A percentile compares a stretch with the other conserved stretches of the same genome.
Evolutionary conservation across 2,329 filamentous ascomycete genomes (phyloP).

Genomic region (Hymenoscyphus albidus): DNA sequence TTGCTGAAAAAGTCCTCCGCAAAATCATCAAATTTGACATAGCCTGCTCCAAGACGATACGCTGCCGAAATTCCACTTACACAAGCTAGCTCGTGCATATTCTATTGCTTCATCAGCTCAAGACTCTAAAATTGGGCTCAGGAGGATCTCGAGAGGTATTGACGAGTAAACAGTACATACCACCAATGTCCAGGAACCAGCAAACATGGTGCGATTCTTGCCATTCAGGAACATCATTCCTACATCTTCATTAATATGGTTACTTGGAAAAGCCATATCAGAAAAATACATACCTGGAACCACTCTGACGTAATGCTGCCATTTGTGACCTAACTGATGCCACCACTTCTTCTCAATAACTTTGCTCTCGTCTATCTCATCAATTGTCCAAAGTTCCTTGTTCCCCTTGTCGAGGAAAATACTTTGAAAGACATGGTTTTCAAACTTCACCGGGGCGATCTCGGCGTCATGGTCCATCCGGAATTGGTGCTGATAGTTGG

Average conservation of each 20-base stretch:
- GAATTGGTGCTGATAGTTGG: constrained; percentile 72
- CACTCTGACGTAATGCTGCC: constrained; percentile 59
- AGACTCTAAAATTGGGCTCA: background rate
- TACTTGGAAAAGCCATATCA: background rate
- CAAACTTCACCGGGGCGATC: constrained; percentile 33
- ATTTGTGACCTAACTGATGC: constrained; percentile 58
- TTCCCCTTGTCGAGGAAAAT: constrained; percentile 61
- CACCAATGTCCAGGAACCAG: constrained; percentile 32
- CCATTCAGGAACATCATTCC: constrained; percentile 71
- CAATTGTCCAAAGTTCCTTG: constrained; percentile 53
- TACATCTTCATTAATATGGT: background rate
- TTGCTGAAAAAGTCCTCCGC: constrained; percentile 46
- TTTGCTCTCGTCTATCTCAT: constrained; percentile 55
- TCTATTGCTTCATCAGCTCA: constrained; percentile 40
- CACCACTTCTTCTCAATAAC: constrained; percentile 63
- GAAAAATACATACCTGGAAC: constrained; percentile 45
- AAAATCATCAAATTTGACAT: constrained; percentile 55
- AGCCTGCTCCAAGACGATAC: constrained; percentile 62
- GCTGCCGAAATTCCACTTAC: constrained; percentile 69
- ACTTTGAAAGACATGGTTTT: constrained; percentile 65
- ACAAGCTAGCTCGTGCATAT: constrained; percentile 67
- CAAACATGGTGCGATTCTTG: constrained; percentile 49
- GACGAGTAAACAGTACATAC: constrained; percentile 16
- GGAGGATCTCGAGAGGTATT: background rate
- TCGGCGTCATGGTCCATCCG: constrained; percentile 37